phyloP scores from a whole-genome alignment of 2,329 filamentous ascomycete genomes.

The Monascus ruber region DNA sequence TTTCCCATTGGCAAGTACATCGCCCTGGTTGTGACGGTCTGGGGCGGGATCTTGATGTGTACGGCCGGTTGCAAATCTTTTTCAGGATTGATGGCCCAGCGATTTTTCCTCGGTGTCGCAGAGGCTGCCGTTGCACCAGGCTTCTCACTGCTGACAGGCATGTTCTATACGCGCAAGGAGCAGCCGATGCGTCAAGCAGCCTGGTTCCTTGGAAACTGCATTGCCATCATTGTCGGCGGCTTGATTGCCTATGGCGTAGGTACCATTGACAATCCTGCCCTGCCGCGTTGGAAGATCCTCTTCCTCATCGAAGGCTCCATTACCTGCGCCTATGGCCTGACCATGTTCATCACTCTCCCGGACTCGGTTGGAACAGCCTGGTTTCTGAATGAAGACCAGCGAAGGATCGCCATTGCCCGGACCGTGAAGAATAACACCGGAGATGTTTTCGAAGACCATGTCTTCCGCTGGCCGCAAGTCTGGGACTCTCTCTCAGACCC shows the following conservation, averaged over 20 bases:
- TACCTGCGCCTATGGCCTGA: conserved; percentile 14
- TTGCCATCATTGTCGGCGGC: conserved; percentile 19
- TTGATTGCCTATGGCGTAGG: conserved; percentile 20
- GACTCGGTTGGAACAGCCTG: conserved; percentile 6
- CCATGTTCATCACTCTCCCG: conserved; percentile 9
- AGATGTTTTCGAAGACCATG: too few species aligned
- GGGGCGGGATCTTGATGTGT: conserved; percentile 23
- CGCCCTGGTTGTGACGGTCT: conserved; percentile 15
- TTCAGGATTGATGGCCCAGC: conserved; percentile 26
- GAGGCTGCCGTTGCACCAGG: conserved; percentile 20
- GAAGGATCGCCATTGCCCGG: conserved; percentile 1
- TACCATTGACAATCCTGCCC: conserved; percentile 7
- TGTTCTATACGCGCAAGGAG: conserved; percentile 24
- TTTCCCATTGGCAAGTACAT: conserved; percentile 21
- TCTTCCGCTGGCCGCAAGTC: too few species aligned
- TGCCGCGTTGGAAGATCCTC: conserved; percentile 18
- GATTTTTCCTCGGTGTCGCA: conserved; percentile 25
- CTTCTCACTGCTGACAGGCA: conserved; percentile 27
- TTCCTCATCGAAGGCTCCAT: conserved; percentile 20
- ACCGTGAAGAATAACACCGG: too few species aligned
- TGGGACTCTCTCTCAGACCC: too few species aligned
- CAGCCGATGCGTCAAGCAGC: conserved; percentile 22
- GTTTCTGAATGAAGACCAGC: conserved; percentile 10
- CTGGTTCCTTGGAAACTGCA: conserved; percentile 25
- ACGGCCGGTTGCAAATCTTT: conserved; percentile 19